Conservation (phyloP, 768 basidiomycete genomes). For the Kwoniella shandongensis region DNA sequence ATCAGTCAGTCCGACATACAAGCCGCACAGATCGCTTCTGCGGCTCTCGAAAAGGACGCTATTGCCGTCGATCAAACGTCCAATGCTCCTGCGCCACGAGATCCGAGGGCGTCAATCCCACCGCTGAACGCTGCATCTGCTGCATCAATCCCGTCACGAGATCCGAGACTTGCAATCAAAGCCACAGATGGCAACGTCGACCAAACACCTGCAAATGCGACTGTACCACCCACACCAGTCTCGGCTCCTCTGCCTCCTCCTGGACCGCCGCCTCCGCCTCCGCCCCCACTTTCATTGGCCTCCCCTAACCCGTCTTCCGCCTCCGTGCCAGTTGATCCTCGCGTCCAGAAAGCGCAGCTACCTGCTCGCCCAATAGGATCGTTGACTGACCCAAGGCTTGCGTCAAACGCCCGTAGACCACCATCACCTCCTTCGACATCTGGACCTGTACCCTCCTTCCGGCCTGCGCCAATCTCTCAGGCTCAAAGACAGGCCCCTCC, state of each 20-base stretch:
- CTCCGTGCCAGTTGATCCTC: not conserved
- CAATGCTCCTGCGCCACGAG: not conserved
- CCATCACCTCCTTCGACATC: not conserved
- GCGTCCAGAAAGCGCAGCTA: not conserved
- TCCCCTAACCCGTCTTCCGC: not conserved
- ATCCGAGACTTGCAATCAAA: not conserved
- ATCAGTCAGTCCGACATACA: too few relatives aligned
- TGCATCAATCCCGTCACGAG: not conserved
- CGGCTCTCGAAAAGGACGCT: too few relatives aligned
- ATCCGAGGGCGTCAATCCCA: too few relatives aligned
- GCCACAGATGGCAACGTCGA: not conserved
- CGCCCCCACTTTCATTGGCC: not conserved
- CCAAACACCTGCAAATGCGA: not conserved
- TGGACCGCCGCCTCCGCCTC: not conserved
- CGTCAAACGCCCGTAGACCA: not conserved
- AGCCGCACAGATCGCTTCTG: too few relatives aligned
- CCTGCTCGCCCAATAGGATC: too few relatives aligned
- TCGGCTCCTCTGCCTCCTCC: not conserved
- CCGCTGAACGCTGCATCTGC: too few relatives aligned
- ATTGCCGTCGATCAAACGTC: not conserved
- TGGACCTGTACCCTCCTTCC: slow-evolving; percentile 12
- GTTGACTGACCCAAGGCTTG: too few relatives aligned
- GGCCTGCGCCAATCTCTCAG: slow-evolving; percentile 6
- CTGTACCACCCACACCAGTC: not conserved
- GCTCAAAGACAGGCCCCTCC: not conserved